phyloP scores from a whole-genome alignment of 345 rosid species.

The Draba incana region DNA sequence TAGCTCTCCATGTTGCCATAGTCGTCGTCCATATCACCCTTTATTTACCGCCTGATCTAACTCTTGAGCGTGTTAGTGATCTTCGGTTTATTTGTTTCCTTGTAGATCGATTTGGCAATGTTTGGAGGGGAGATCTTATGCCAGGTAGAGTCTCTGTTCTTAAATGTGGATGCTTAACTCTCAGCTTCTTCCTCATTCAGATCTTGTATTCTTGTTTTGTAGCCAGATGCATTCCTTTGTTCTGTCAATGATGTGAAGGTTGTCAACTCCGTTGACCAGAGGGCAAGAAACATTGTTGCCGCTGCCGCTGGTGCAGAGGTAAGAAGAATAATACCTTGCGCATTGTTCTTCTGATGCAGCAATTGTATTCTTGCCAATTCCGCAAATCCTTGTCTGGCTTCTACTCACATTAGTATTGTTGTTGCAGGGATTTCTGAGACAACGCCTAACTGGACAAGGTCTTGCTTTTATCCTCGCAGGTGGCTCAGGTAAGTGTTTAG shows the following conservation, averaged over 20 bases:
- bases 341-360: conserved; percentile 2
- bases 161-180: neutral
- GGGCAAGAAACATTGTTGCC: conserved; percentile 68
- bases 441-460: conserved; percentile 91
- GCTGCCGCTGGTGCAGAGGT: conserved; percentile 75
- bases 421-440: conserved; percentile 83
- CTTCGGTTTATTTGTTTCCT: conserved; percentile 28
- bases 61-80: neutral
- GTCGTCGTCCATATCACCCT: conserved; percentile 10
- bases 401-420: conserved; percentile 1
- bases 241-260: conserved; percentile 92
- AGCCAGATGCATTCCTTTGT: conserved; percentile 99
- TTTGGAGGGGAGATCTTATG: conserved; percentile 93
- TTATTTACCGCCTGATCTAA: neutral
- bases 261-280: conserved; percentile 67
- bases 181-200: conserved; percentile 9
- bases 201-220: conserved; percentile 44
- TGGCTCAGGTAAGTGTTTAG: conserved; percentile 72
- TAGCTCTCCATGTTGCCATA: conserved; percentile 6
- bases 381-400: neutral
- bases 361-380: neutral
- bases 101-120: conserved; percentile 87
- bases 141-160: conserved; percentile 65
- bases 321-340: conserved; percentile 8
- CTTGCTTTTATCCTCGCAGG: conserved; percentile 94